Evolutionary conservation across 2,329 filamentous ascomycete species (phyloP), one percentile per base, ranked within the genome.

Genomic region (Neurospora crassa): DNA sequence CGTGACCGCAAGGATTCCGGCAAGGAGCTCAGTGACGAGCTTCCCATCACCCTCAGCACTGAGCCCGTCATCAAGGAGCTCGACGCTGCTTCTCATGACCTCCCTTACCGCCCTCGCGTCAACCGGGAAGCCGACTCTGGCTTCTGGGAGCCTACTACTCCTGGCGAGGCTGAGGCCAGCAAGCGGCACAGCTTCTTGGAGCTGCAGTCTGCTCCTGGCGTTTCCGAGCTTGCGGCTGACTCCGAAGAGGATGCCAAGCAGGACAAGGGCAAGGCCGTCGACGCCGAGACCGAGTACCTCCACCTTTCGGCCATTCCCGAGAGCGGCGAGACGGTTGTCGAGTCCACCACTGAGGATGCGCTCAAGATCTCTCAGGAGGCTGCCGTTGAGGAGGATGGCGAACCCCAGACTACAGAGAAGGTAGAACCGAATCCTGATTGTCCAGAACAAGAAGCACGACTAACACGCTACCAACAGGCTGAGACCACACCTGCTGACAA

Each of bases 121-220:
- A 45, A 72, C 18, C 43, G 75, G 29, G 71, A 75, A 41, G 75
- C 72, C 18, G 75, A 76, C 67, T 76, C 75, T 12, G 75, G 75
- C 16, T 76, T 76, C 72, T 76, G 75, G 75, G 75, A 76, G 18
- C 37, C 68, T 24, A 71, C 45, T 16, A 68, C 72, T 11, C 71
- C 74, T 20, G 37, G 68, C 20, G 73, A 75, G 40, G 59, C 68
- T 6, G 72, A 74, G 67, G 24, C 45, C 41, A 41, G 69, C 11
- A 74, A 73, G 67, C 70, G 72, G 41, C 70, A 47, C 11, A 53
- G 70, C n/a, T 68, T 69, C 40, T 72, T 40, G 37, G 53, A 59
- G 41, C 37, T 71, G 43, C 59, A 71, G 67, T 68, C 53, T 29
- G 29, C 53, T 5, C 59, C 40, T 6, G 43, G 68, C 8, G 69